Conservation (phyloP, 768 basidiomycete genomes). For the Termitomyces sp. region DNA sequence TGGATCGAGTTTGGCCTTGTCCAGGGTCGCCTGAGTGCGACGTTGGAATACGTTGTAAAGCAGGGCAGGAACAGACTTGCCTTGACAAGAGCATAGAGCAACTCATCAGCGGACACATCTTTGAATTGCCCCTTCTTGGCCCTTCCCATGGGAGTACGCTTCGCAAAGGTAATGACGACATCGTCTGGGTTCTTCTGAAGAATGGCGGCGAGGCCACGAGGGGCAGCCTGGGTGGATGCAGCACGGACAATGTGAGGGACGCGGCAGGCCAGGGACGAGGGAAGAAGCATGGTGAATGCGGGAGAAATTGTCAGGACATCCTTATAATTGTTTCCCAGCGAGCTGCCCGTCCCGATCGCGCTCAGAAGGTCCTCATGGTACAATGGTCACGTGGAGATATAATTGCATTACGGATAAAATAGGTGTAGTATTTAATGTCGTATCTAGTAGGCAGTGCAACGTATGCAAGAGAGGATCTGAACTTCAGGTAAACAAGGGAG, state of each 20-base stretch:
- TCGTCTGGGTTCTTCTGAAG: slow-evolving; percentile 74
- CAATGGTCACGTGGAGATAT: slow-evolving; percentile 10
- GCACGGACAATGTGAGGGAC: slow-evolving; percentile 24
- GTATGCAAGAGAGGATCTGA: neutral
- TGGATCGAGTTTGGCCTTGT: slow-evolving; percentile 62
- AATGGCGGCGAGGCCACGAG: slow-evolving; percentile 44
- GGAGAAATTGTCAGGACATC: neutral
- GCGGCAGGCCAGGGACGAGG: slow-evolving; percentile 14
- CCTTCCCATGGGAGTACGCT: slow-evolving; percentile 83
- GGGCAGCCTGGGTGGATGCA: slow-evolving; percentile 31
- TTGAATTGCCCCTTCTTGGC: slow-evolving; percentile 92
- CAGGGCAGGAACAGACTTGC: slow-evolving; percentile 27
- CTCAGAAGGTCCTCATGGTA: slow-evolving; percentile 7
- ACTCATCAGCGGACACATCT: slow-evolving; percentile 81
- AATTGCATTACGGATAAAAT: slow-evolving; percentile 6
- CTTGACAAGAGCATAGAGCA: slow-evolving; percentile 78
- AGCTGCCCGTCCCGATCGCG: slow-evolving; percentile 8
- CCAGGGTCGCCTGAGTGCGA: slow-evolving; percentile 52
- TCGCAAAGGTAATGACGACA: slow-evolving; percentile 86
- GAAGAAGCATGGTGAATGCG: slow-evolving; percentile 9
- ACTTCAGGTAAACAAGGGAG: neutral
- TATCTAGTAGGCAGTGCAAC: neutral
- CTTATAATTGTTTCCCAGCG: slow-evolving; percentile 1
- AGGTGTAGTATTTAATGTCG: neutral
- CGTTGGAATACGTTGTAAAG: neutral